Evolutionary conservation across 139 green algal species (phyloP).

Genomic region (Astrephomene gubernaculifera): DNA sequence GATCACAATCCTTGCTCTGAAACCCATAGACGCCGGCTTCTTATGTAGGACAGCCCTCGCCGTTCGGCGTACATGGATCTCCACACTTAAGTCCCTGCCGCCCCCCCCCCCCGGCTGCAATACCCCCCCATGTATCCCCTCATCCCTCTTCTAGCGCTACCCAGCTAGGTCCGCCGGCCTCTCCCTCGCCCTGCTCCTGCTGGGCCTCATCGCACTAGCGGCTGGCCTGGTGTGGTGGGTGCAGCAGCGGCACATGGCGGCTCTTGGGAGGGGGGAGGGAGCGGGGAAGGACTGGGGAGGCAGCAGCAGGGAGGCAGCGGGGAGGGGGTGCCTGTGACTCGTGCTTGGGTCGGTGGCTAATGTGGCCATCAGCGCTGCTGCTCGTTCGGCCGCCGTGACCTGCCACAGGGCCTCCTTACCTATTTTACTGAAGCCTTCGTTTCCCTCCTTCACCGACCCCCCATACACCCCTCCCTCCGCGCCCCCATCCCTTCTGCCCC

Average conservation of each 20-base stretch:
- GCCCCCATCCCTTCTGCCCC: too few relatives aligned
- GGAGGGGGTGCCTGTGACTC: background rate
- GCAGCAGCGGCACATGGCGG: background rate
- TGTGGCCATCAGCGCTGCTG: background rate
- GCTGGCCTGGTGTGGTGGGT: background rate
- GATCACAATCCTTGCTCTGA: background rate
- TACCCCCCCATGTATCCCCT: background rate
- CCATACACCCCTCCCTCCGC: too few relatives aligned
- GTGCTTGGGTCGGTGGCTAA: background rate
- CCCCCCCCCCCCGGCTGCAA: background rate
- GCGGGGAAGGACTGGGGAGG: background rate
- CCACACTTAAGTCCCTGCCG: background rate
- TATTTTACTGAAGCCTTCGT: background rate
- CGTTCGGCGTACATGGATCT: background rate
- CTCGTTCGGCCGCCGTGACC: background rate
- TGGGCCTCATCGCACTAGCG: background rate
- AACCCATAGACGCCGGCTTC: background rate
- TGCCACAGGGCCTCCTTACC: background rate
- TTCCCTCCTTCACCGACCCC: background rate
- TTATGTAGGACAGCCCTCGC: background rate
- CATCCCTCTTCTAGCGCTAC: background rate
- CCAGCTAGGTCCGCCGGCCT: background rate
- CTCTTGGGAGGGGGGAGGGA: background rate
- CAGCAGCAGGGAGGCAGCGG: background rate
- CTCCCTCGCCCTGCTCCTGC: constrained; percentile 13